These are phyloP conservation scores for Immersiporthe knoxdaviesiana DNA, from an alignment of 2,329 filamentous ascomycete species.

Conservation along the genomic window DNA sequence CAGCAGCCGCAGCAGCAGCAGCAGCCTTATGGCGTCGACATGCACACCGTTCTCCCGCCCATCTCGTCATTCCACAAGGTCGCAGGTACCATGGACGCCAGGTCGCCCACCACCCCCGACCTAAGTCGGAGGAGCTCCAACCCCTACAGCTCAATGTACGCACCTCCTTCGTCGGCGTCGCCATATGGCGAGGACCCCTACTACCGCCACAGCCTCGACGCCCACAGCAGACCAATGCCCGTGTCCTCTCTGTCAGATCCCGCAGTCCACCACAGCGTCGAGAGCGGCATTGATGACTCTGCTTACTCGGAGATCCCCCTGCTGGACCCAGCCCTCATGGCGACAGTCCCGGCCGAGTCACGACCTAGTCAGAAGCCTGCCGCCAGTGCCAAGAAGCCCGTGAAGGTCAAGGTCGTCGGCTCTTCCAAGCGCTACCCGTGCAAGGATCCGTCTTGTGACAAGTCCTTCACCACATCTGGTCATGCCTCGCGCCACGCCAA, in stretches of 20 bases:
- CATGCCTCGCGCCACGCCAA: slow-evolving; percentile 85
- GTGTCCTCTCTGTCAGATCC: neutral
- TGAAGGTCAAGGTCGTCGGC: slow-evolving; percentile 33
- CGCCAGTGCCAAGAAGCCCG: slow-evolving; percentile 20
- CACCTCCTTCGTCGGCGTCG: slow-evolving; percentile 11
- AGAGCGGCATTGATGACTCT: slow-evolving; percentile 1
- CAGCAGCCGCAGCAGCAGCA: neutral
- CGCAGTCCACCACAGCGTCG: slow-evolving; percentile 17
- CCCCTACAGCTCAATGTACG: slow-evolving; percentile 21
- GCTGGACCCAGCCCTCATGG: neutral
- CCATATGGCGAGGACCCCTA: slow-evolving; percentile 22
- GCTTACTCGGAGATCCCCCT: slow-evolving; percentile 4
- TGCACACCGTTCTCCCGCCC: slow-evolving; percentile 22
- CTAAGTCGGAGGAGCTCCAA: slow-evolving; percentile 15
- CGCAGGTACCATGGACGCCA: slow-evolving; percentile 19
- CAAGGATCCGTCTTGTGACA: slow-evolving; percentile 71
- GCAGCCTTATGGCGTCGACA: slow-evolving; percentile 28
- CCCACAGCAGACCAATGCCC: slow-evolving; percentile 4
- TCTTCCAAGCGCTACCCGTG: slow-evolving; percentile 71
- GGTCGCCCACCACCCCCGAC: slow-evolving; percentile 1
- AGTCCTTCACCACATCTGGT: slow-evolving; percentile 82
- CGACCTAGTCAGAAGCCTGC: slow-evolving; percentile 50
- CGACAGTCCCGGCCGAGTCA: neutral
- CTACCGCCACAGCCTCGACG: slow-evolving; percentile 17
- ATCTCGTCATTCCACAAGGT: slow-evolving; percentile 25